Evolutionary conservation across 495 filamentous ascomycete species (phyloP), one percentile per base, ranked within the genome.

Genomic region (Recurvomyces mirabilis): DNA sequence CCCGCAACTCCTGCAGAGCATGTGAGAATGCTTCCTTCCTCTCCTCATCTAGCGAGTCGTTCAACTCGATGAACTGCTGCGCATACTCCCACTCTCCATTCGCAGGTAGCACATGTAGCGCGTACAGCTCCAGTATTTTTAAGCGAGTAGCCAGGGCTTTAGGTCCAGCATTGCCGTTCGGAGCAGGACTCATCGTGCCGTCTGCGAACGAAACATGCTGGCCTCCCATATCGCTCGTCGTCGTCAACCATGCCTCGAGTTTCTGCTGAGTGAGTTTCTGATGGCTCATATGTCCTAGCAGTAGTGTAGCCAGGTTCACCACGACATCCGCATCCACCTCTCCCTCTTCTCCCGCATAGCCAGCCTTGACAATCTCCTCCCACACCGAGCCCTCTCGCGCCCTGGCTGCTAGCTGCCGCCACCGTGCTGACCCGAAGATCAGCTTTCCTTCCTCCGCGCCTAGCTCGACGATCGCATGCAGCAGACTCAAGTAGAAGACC

Each of bases 41-140:
- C 59, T 96, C 91, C 43, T 96, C 89, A 59, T 95, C 91, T 0
- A 98, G 75, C 18, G 91, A 74, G 28, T 87, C 75, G 56, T 75
- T 86, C 47, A 86, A 69, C 45, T 69, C 78, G 45, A 96, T 88
- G 65, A 96, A 96, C 52, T 91, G 82, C 20, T 73, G 70, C 0
- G 91, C 86, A 57, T 95, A 95, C 32, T 89, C 82, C 91, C 93
- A 98, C 65, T 96, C 86, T 25, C 79, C 77, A 53, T 93, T 94
- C 29, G 82, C 73, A 13, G 87, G 79, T 13, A 98, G 77, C 15
- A 96, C 84, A 62, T 96, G 91, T 4, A 98, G 70, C 4, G 84
- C 87, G 53, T 93, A 98, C 1, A 98, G 70, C 64, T 98, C 93
- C 30, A 95, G 79, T 36, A 98, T 81, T 63, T 89, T 85, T 37